Evolutionary conservation across 306 rosid genomes (phyloP).

Genomic region (Sophora flavescens): DNA sequence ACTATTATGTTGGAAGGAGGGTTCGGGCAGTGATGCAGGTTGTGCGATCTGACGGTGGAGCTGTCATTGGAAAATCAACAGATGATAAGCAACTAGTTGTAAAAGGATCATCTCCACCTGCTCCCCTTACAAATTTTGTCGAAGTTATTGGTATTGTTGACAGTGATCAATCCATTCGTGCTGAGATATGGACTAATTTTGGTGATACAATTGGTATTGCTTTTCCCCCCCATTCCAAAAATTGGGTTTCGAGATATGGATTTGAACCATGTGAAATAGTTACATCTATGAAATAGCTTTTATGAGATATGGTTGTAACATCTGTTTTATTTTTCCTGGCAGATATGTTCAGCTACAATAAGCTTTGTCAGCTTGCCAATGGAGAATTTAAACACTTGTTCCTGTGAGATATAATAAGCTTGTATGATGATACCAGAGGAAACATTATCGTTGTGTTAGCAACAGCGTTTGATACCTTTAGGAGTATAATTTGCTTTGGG

Average conservation of each 20-base stretch:
- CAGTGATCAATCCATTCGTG: constrained; percentile 72
- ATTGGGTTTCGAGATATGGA: constrained; percentile 14
- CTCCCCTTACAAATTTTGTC: constrained; percentile 66
- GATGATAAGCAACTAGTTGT: constrained; percentile 76
- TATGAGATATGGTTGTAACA: too few relatives aligned
- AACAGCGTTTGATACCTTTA: neutral
- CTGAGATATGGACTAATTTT: constrained; percentile 85
- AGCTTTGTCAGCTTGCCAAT: constrained; percentile 86
- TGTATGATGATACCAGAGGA: constrained; percentile 24
- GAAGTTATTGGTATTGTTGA: constrained; percentile 92
- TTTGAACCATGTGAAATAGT: neutral
- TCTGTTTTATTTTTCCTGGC: constrained; percentile 36
- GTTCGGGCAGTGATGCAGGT: constrained; percentile 86
- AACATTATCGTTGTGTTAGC: constrained; percentile 17
- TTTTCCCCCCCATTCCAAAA: constrained; percentile 20
- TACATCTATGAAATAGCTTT: too few relatives aligned
- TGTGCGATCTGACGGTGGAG: constrained; percentile 57
- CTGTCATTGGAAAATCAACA: constrained; percentile 74
- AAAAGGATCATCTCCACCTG: constrained; percentile 63
- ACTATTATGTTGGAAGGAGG: constrained; percentile 67
- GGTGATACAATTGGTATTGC: constrained; percentile 78
- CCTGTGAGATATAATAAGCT: constrained; percentile 55
- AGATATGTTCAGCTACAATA: constrained; percentile 76
- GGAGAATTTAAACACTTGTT: constrained; percentile 86
- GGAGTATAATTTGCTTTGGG: neutral